Evolutionary conservation across 805 yeast genomes (phyloP), one percentile per base, ranked within the genome.

Genomic region (Tetrapisispora pingtungensis): DNA sequence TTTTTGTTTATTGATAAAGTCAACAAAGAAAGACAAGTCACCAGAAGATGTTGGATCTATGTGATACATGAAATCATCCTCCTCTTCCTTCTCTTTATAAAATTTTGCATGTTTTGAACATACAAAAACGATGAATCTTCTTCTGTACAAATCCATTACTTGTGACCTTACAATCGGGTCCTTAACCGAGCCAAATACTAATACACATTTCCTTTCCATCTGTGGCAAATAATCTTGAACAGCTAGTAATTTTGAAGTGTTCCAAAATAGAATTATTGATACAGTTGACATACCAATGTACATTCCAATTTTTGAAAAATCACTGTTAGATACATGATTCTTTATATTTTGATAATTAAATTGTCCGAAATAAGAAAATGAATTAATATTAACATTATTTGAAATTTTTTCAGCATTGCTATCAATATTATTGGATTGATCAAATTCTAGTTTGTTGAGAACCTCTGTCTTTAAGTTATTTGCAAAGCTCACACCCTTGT

Each of bases 131-230:
- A 55, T 54, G 36, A 55, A 64, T 19, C 62, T 52, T 45, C 66
- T 60, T 41, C 61, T 53, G 44, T 61, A 59, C 17, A 64, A 49
- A 46, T 64, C 68, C 54, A 59, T 55, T 3, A 62, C 66, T 45
- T 62, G 64, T 13, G 59, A 54, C 40, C 66, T 57, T 3, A 65
- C 52, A 10, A 62, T 55, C 6, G 69, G 66, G 50, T 64, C 66
- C 19, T 55, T 57, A 55, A 58, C 57, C 41, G 61, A 59, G 1
- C 68, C 67, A 4, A 64, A 48, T 3, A 61, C 49, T 24, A 63
- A 43, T 2, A 61, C 55, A 40, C 54, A 50, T 24, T 46, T 43
- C 1, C 46, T n/a, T 28, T 51, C 49, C 14, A 45, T 33, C 24
- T 47, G 46, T 14, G 56, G 52, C 38, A 57, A 36, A 33, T 47